Base-by-base conservation (phyloP, 2,329 filamentous ascomycete species). In the Penicillium vulpinum region DNA sequence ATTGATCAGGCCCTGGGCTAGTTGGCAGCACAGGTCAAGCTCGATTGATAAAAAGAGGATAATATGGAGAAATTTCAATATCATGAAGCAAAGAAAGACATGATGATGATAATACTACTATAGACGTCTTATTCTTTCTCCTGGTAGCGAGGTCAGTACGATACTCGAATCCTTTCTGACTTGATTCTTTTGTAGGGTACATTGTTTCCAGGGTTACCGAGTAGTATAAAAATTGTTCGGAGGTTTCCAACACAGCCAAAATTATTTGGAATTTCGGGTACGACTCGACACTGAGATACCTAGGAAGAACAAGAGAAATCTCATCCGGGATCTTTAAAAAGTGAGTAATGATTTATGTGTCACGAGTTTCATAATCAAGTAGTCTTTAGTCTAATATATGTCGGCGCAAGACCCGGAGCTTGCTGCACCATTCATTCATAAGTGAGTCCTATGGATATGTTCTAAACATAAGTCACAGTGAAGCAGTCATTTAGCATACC, bases 1-100 rank as follows among this genome's bases (percentile, higher is more conserved):
- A 44, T 57, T 51, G 39, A 69, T 62, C 38, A 69, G 41, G 21
- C 56, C 56, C 29, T 60, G 53, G n/a, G 64, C 65, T 16, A 22
- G 13, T 18, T 29, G 5, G 16, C 11, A 16, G n/a, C 7, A 3
- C 13, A 7, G 21, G 28, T 45, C 28, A 33, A 8, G n/a, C 10
- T 22, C 16, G 13, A 22, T 16, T 10, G 7, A 22, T 18, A 22
- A 31, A 45, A 29, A 31, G 7, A 10, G 13, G 18, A 10, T 21
- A 31, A 29, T 18, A 31, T 21, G 9, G 7, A 31, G n/a, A 16
- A n/a, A 22, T 16, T 21, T 8, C 22, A 11, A n/a, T 22, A 33
- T 31, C 28, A 22, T 22, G 4, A 22, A 33, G 8, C n/a, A 5
- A 29, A 15, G 6, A 29, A 44, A 15, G 10, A 5, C 40, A 44